phyloP scores from a whole-genome alignment of 805 yeast species.

The Candida ipomoeae region DNA sequence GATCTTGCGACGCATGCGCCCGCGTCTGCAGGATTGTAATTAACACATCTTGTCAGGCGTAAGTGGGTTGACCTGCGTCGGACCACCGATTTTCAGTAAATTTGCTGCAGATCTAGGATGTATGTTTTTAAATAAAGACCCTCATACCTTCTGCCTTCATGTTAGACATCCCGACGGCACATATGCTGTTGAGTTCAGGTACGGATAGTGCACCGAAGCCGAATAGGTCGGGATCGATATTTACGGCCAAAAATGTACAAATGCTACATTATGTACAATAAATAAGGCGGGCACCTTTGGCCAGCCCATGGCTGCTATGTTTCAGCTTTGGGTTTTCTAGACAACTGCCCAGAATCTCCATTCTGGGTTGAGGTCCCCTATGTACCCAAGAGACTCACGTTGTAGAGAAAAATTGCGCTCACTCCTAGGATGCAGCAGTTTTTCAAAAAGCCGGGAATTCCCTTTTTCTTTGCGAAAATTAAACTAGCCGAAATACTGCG shows the following conservation, averaged over 20 bases:
- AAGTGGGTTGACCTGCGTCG: background rate
- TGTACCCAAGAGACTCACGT: constrained; percentile 1
- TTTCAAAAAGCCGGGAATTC: constrained; percentile 5
- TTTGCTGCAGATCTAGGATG: background rate
- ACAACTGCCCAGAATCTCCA: background rate
- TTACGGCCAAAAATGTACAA: background rate
- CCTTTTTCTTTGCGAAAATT: background rate
- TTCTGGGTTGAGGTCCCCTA: background rate
- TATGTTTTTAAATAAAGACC: background rate
- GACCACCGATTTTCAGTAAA: background rate
- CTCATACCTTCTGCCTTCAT: background rate
- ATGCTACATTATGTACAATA: background rate
- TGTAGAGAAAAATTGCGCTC: constrained; percentile 3
- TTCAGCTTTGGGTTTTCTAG: background rate
- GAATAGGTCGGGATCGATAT: too few species aligned
- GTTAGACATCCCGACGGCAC: background rate
- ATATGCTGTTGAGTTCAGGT: background rate
- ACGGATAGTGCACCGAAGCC: background rate
- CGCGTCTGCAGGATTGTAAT: background rate
- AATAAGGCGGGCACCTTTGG: background rate
- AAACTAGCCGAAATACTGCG: background rate
- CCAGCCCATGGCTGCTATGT: background rate
- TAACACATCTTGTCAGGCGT: background rate
- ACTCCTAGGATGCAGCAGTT: constrained; percentile 10
- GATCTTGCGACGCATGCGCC: background rate